These are phyloP conservation scores for Ganoderma meredithae DNA, from an alignment of 1,284 basidiomycete genomes.

Conservation along the genomic window DNA sequence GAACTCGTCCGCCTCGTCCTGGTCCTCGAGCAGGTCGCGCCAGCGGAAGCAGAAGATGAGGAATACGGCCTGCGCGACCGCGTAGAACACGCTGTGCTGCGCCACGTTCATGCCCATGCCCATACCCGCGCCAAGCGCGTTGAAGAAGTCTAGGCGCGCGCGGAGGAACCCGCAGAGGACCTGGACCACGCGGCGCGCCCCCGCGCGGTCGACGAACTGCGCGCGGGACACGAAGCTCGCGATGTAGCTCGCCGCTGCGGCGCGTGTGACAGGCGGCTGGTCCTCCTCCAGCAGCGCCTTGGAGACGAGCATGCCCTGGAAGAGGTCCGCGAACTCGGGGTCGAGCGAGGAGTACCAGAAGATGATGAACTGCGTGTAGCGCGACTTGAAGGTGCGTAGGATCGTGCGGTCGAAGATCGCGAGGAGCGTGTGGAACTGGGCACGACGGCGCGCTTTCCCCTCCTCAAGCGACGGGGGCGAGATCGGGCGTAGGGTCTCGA, in stretches of 20 bases:
- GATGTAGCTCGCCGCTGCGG: conserved; percentile 92
- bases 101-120: conserved; percentile 43
- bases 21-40: conserved; percentile 82
- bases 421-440: conserved; percentile 88
- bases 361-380: conserved; percentile 96
- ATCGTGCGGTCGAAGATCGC: conserved; percentile 94
- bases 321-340: conserved; percentile 89
- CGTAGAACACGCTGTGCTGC: conserved; percentile 88
- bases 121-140: conserved; percentile 48
- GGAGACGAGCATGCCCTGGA: conserved; percentile 92
- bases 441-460: conserved; percentile 49
- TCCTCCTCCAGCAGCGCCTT: conserved; percentile 78
- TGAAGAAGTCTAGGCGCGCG: conserved; percentile 76
- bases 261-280: conserved; percentile 78
- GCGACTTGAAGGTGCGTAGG: conserved; percentile 94
- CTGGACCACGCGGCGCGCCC: conserved; percentile 79
- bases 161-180: conserved; percentile 88
- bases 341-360: conserved; percentile 96
- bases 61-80: conserved; percentile 92
- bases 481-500: conserved; percentile 25
- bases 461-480: conserved; percentile 41
- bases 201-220: conserved; percentile 81
- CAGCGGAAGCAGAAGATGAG: conserved; percentile 99
- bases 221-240: conserved; percentile 94
- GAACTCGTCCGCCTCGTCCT: conserved; percentile 57